phyloP scores from a whole-genome alignment of 768 basidiomycete species.

The Russula griseocarnosa region DNA sequence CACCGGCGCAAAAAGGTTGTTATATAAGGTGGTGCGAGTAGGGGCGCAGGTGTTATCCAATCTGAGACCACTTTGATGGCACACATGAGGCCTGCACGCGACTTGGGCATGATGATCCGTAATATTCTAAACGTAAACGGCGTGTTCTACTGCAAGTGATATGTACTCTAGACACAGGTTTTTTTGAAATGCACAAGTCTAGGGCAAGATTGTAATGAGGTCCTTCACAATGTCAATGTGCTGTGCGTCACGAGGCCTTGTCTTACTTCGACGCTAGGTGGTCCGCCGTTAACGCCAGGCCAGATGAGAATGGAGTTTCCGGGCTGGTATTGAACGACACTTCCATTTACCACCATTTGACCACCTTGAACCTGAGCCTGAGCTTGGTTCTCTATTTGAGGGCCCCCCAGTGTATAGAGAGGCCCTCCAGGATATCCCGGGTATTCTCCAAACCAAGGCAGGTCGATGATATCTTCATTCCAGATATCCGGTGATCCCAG shows the following conservation, averaged over 20 bases:
- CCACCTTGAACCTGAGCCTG: not conserved
- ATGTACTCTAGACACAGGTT: not conserved
- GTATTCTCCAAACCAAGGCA: slow-evolving; percentile 73
- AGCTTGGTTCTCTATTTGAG: slow-evolving; percentile 5
- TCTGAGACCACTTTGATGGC: not conserved
- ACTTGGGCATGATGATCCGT: slow-evolving; percentile 16
- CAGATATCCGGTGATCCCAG: slow-evolving; percentile 55
- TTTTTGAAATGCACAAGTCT: slow-evolving; percentile 6
- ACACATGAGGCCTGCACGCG: slow-evolving; percentile 25
- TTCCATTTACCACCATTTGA: slow-evolving; percentile 32
- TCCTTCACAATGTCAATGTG: slow-evolving; percentile 16
- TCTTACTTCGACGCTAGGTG: slow-evolving; percentile 59
- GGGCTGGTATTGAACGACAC: slow-evolving; percentile 48
- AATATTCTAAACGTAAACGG: slow-evolving; percentile 18
- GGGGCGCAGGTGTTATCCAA: slow-evolving; percentile 16
- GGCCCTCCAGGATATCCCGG: slow-evolving; percentile 48
- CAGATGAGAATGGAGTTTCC: slow-evolving; percentile 68
- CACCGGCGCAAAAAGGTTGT: slow-evolving; percentile 11
- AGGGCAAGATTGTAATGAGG: not conserved
- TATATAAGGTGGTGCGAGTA: not conserved
- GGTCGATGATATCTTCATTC: slow-evolving; percentile 55
- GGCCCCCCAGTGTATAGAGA: not conserved
- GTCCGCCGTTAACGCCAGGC: slow-evolving; percentile 56
- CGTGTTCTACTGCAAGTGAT: slow-evolving; percentile 26
- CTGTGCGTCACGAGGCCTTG: slow-evolving; percentile 37